Evolutionary conservation across 169 alveolate genomes (phyloP), one percentile per base, ranked within the genome.

Genomic region (Fabrea salina): DNA sequence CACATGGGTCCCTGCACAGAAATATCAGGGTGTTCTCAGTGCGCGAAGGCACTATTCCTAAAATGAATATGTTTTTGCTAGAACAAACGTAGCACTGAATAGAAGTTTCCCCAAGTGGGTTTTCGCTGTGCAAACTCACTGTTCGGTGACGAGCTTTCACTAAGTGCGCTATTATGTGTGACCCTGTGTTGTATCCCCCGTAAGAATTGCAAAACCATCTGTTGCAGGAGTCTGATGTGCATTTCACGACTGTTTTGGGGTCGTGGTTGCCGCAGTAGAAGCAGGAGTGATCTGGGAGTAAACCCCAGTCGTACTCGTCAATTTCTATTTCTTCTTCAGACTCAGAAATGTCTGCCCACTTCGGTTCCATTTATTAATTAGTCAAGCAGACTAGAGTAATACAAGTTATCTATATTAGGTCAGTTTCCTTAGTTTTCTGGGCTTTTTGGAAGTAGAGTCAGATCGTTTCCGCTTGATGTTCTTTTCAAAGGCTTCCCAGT

Each of bases 31-130:
- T 61, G 1, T 86, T 88, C 67, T 87, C 95, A 39, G 77, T 66
- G 2, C 89, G 79, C 1, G 95, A 84, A 0, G 96, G 91, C 37
- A 91, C 83, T 53, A 89, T 84, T 0, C 97, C 97, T 11, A 93
- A 83, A 32, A 89, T 35, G 54, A 93, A 93, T 25, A 93, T 85
- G 71, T 88, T 93, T 59, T 87, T 84, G 56, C 87, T 77, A n/a
- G 88, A 84, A 71, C 97, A 93, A 27, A 82, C 72, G 59, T 86
- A 93, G 78, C 97, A 93, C 71, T 93, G 96, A n/a, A 93, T 79
- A n/a, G 64, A 40, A 6, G 92, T 80, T 25, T 91, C 97, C n/a
- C 94, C 95, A 30, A 91, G 67, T 6, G 90, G 74, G 6, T 94
- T 83, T n/a, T 86, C 90, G n/a, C 91, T 88, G 41, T 92, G 96